These are phyloP conservation scores for Ogataea saltuana DNA, from an alignment of 805 yeast species.

Conservation along the genomic window DNA sequence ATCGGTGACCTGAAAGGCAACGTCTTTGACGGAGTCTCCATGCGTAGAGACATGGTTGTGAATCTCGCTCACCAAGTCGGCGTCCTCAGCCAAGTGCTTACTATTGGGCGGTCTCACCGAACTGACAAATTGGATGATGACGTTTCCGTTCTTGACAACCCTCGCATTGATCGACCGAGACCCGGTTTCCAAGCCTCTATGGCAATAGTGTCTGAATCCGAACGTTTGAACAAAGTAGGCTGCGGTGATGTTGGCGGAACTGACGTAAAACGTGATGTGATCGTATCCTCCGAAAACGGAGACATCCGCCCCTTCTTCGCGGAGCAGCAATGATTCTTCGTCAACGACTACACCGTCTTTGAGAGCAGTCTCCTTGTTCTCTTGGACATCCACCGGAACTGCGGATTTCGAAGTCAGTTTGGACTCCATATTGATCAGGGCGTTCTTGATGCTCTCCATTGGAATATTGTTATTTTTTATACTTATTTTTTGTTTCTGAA, in stretches of 20 bases:
- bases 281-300: constrained; percentile 46
- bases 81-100: constrained; percentile 12
- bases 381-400: neutral
- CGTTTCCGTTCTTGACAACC: constrained; percentile 59
- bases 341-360: neutral
- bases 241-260: constrained; percentile 71
- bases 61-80: constrained; percentile 33
- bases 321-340: constrained; percentile 2
- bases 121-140: constrained; percentile 49
- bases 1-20: constrained; percentile 62
- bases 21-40: constrained; percentile 82
- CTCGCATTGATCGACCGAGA: constrained; percentile 54
- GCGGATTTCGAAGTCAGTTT: neutral
- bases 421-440: constrained; percentile 3
- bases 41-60: constrained; percentile 52
- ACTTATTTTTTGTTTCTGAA: neutral
- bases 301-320: constrained; percentile 8
- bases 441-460: constrained; percentile 12
- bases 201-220: constrained; percentile 68
- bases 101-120: constrained; percentile 35
- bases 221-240: constrained; percentile 50
- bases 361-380: neutral
- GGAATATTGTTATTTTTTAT: neutral
- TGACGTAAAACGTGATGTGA: constrained; percentile 68
- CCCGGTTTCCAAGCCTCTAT: constrained; percentile 68